Conservation (phyloP, 345 rosid genomes). For the Populus ilicifolia region DNA sequence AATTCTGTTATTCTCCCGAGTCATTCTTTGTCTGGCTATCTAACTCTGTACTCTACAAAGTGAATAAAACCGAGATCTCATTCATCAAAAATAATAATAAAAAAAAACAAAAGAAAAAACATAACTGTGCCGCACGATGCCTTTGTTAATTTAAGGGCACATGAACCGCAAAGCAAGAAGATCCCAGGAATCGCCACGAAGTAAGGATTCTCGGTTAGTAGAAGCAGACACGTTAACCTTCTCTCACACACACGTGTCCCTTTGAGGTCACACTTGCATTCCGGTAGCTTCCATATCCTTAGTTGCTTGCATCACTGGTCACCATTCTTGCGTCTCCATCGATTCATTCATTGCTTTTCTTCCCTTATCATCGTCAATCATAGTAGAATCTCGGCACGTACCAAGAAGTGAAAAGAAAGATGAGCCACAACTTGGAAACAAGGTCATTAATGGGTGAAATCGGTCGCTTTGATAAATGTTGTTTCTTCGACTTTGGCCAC, state of each 20-base stretch:
- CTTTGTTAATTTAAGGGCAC: background rate
- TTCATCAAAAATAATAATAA: too few relatives aligned
- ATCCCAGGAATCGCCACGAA: constrained; percentile 25
- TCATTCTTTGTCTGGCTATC: too few relatives aligned
- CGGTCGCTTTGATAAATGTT: constrained; percentile 52
- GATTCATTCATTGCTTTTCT: background rate
- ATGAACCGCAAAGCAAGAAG: background rate
- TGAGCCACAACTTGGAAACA: constrained; percentile 33
- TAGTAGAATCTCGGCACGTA: background rate
- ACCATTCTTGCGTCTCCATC: background rate
- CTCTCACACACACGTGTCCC: constrained; percentile 27
- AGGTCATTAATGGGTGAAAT: constrained; percentile 50
- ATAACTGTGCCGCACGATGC: too few relatives aligned
- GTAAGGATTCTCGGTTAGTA: constrained; percentile 15
- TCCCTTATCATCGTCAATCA: too few relatives aligned
- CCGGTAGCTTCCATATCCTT: too few relatives aligned
- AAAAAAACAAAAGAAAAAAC: too few relatives aligned
- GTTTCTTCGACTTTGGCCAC: constrained; percentile 80
- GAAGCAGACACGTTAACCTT: constrained; percentile 25
- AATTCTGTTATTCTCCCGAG: too few relatives aligned
- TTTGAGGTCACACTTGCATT: background rate
- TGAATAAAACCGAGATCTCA: too few relatives aligned
- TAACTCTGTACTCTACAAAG: too few relatives aligned
- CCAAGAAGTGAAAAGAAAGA: background rate
- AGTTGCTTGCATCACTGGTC: background rate